Percentiles rank a stretch among this genome's conserved stretches.
These are phyloP conservation scores for Coniella lustricola DNA, from an alignment of 2,329 filamentous ascomycete species.

Conservation along the genomic window DNA sequence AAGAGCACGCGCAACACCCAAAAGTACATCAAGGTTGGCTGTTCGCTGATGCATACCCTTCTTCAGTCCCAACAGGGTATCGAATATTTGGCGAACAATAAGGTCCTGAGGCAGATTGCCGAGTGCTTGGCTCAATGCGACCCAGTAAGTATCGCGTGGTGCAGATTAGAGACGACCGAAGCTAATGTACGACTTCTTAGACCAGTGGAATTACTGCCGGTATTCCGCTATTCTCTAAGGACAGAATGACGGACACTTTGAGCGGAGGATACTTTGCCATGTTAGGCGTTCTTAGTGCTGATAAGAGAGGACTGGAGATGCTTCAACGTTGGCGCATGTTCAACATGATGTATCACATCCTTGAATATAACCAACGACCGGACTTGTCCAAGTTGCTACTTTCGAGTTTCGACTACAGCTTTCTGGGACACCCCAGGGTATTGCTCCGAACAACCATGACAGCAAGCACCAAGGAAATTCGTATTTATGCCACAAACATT, in stretches of 20 bases:
- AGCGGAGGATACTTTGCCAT: constrained; percentile 92
- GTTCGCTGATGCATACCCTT: constrained; percentile 77
- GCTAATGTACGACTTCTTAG: constrained; percentile 26
- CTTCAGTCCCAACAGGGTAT: constrained; percentile 80
- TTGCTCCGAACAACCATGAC: constrained; percentile 91
- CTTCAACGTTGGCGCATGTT: constrained; percentile 96
- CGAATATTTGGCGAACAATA: constrained; percentile 82
- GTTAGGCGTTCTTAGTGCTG: constrained; percentile 77
- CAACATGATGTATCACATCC: constrained; percentile 99
- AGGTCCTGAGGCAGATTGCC: constrained; percentile 85
- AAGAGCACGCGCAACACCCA: constrained; percentile 89
- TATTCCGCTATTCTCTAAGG: constrained; percentile 80
- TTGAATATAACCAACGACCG: constrained; percentile 82
- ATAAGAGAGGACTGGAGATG: constrained; percentile 76
- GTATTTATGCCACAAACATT: constrained; percentile 81
- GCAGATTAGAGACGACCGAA: constrained; percentile 11
- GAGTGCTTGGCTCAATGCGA: constrained; percentile 96
- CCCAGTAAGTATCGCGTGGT: constrained; percentile 47
- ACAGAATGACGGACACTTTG: constrained; percentile 77
- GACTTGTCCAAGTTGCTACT: constrained; percentile 86
- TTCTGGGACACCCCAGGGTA: constrained; percentile 83
- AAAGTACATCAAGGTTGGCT: constrained; percentile 86
- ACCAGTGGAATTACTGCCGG: constrained; percentile 71
- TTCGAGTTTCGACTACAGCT: constrained; percentile 84
- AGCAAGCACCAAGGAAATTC: constrained; percentile 81